Evolutionary conservation across 2,329 filamentous ascomycete species (phyloP).

Genomic region (Byssothecium circinans): DNA sequence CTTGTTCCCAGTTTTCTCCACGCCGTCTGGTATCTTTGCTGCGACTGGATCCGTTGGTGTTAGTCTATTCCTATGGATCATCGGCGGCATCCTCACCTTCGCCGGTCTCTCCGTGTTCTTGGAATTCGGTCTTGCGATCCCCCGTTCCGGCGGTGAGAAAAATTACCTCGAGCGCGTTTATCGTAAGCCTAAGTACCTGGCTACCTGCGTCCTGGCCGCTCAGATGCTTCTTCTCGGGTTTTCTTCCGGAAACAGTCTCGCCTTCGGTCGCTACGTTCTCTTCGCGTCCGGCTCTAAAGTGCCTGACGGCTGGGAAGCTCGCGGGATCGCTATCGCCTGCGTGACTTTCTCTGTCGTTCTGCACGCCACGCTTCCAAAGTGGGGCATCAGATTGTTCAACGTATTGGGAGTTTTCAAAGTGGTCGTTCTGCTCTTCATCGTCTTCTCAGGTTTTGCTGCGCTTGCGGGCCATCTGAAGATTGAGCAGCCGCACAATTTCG

Average conservation of each 20-base stretch:
- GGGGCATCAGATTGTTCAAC: slow-evolving; percentile 63
- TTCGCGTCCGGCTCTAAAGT: slow-evolving; percentile 54
- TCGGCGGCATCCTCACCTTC: slow-evolving; percentile 56
- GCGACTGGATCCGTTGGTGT: slow-evolving; percentile 59
- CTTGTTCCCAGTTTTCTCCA: slow-evolving; percentile 52
- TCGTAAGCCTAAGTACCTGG: slow-evolving; percentile 59
- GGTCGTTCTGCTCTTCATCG: slow-evolving; percentile 61
- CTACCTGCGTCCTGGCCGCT: slow-evolving; percentile 61
- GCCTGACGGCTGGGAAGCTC: slow-evolving; percentile 58
- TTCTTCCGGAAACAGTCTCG: slow-evolving; percentile 60
- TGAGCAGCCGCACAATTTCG: slow-evolving; percentile 59
- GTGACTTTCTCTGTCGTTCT: slow-evolving; percentile 58
- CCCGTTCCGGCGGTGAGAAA: slow-evolving; percentile 65
- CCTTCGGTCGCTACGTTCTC: slow-evolving; percentile 62
- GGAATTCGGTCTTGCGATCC: slow-evolving; percentile 65
- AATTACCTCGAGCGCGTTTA: slow-evolving; percentile 68
- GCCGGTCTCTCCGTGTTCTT: slow-evolving; percentile 63
- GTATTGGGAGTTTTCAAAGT: slow-evolving; percentile 64
- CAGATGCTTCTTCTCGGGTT: slow-evolving; percentile 66
- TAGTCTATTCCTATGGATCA: slow-evolving; percentile 57
- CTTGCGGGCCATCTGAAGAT: slow-evolving; percentile 37
- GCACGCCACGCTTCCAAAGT: slow-evolving; percentile 58
- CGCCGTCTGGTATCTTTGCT: slow-evolving; percentile 59
- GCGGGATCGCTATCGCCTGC: slow-evolving; percentile 52
- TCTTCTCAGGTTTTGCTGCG: slow-evolving; percentile 56